Evolutionary conservation across 345 rosid genomes (phyloP), one percentile per base, ranked within the genome.

Genomic region (Gossypium bickii): DNA sequence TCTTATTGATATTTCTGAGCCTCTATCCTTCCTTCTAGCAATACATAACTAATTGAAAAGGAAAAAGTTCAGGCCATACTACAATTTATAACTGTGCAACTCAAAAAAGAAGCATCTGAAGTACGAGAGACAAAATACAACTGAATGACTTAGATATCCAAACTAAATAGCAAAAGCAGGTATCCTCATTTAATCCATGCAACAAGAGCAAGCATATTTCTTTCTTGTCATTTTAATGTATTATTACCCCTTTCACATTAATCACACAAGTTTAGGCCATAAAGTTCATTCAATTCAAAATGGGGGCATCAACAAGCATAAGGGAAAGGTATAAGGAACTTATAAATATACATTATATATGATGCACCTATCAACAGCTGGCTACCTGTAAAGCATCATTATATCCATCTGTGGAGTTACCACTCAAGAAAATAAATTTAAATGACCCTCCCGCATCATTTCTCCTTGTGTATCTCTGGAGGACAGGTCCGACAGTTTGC

Each of bases 401-500:
- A 81, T 78, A 82, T 66, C 90, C 89, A 80, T 85, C 89, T 9
- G 94, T 83, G 62, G 97, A 90, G 82, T 93, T 93, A 74, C 98
- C 97, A 67, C 88, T 85, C 74, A 95, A 83, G 82, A 93, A 95
- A 77, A 85, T 85, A 84, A 95, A 93, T 78, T 93, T 95, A 78
- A 85, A 84, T 52, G 93, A 81, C 53, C 83, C 86, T 62, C 81
- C 84, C 5, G 80, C 80, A 78, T 86, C 93, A 76, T 81, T 84
- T 80, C 89, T 87, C 78, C 88, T 88, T 47, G 94, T 88, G 71
- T 91, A 91, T 82, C 89, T 89, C 56, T 83, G 81, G 62, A 95
- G 89, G 67, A 93, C 79, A 75, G 98, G 97, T 83, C 90, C 92
- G 74, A 95, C 78, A 66, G 87, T 68, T 82, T 85, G 92, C 92